Conservation (phyloP, 164 flowering plant genomes). For the Annona squamosa region DNA sequence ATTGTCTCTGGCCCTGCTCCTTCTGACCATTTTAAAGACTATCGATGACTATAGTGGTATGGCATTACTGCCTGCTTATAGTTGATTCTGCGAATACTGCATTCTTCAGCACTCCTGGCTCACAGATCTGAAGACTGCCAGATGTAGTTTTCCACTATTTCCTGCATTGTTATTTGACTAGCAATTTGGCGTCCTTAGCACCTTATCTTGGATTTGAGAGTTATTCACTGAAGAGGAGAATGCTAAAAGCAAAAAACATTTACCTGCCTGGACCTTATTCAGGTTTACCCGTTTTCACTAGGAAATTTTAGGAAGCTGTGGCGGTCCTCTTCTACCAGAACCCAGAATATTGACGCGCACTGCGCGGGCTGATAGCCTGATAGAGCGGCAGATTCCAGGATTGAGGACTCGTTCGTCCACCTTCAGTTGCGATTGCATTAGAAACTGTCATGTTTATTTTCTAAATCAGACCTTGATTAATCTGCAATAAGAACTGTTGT, state of each 20-base stretch:
- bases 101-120: slow-evolving; percentile 50
- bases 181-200: neutral
- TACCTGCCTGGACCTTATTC: slow-evolving; percentile 50
- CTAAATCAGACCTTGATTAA: no score
- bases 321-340: slow-evolving; percentile 65
- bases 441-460: no score
- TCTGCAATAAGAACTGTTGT: no score
- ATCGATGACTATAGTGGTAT: slow-evolving; percentile 65
- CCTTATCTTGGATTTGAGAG: slow-evolving; percentile 13
- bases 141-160: slow-evolving; percentile 62
- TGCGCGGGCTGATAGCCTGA: slow-evolving; percentile 80
- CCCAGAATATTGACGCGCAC: slow-evolving; percentile 67
- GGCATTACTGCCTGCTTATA: slow-evolving; percentile 59
- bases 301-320: slow-evolving; percentile 48
- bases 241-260: neutral
- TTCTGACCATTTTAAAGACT: slow-evolving; percentile 64
- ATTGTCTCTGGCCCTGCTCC: slow-evolving; percentile 93
- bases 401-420: neutral
- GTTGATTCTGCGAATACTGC: slow-evolving; percentile 69
- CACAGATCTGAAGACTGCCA: slow-evolving; percentile 73
- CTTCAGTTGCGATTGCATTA: neutral
- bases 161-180: neutral
- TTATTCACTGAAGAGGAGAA: neutral
- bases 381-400: slow-evolving; percentile 6
- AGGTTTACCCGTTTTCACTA: slow-evolving; percentile 61